A percentile compares a stretch with the other conserved stretches of the same genome.
These are phyloP conservation scores for Septoria petroselini DNA, from an alignment of 2,329 filamentous ascomycete species.

Conservation along the genomic window DNA sequence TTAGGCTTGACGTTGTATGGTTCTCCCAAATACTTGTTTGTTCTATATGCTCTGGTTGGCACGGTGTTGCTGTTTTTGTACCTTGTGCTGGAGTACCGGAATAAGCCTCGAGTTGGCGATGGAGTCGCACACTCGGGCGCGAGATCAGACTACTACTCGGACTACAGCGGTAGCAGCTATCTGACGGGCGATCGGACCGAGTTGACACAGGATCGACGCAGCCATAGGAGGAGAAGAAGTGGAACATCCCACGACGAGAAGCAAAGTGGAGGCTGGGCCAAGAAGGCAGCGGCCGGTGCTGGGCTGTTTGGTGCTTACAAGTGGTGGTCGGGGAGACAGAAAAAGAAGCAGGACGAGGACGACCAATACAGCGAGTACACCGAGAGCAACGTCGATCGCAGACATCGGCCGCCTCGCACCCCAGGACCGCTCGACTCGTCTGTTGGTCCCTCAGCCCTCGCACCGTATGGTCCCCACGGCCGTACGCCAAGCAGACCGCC, in stretches of 20 bases:
- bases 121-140: constrained; percentile 20
- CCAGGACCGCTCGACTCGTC: constrained; percentile 23
- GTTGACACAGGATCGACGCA: constrained; percentile 48
- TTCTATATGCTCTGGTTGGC: constrained; percentile 79
- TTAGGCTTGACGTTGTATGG: constrained; percentile 89
- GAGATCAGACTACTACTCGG: constrained; percentile 31
- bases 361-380: constrained; percentile 14
- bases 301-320: constrained; percentile 58
- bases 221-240: constrained; percentile 29
- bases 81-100: constrained; percentile 68
- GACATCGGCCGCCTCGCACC: constrained; percentile 17
- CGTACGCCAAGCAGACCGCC: constrained; percentile 15
- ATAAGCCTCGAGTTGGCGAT: constrained; percentile 43
- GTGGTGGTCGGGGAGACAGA: constrained; percentile 49
- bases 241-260: constrained; percentile 11
- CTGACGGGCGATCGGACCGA: constrained; percentile 53
- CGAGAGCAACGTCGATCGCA: constrained; percentile 12
- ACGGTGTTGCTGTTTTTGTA: constrained; percentile 69
- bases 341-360: constrained; percentile 29
- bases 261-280: constrained; percentile 37
- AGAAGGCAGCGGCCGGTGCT: constrained; percentile 52
- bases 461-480: constrained; percentile 14
- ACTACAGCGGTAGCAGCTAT: constrained; percentile 32
- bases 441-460: constrained; percentile 15
- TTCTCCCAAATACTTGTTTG: constrained; percentile 78